phyloP scores from a whole-genome alignment of 2,329 filamentous ascomycete genomes.

The Nannizziopsis barbatae region DNA sequence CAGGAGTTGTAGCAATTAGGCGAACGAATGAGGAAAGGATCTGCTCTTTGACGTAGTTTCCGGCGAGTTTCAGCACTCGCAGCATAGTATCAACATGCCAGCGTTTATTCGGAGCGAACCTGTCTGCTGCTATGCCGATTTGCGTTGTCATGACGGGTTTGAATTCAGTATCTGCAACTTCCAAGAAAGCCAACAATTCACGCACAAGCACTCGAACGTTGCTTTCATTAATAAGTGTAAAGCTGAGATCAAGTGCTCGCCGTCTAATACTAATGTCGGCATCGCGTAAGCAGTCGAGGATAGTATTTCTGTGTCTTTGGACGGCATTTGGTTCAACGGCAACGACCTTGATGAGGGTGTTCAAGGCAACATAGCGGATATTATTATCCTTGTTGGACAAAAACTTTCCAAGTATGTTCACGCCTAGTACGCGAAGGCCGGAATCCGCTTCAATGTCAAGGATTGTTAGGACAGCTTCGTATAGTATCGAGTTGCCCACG shows the following conservation, averaged over 20 bases:
- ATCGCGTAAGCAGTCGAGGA: slow-evolving; percentile 87
- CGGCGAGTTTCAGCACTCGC: slow-evolving; percentile 80
- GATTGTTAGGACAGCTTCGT: slow-evolving; percentile 93
- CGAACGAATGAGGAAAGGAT: slow-evolving; percentile 95
- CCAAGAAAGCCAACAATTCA: slow-evolving; percentile 86
- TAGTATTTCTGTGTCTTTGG: slow-evolving; percentile 92
- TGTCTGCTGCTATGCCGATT: slow-evolving; percentile 91
- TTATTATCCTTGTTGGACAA: slow-evolving; percentile 98
- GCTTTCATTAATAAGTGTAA: slow-evolving; percentile 92
- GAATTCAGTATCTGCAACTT: slow-evolving; percentile 96
- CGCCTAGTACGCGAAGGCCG: slow-evolving; percentile 80
- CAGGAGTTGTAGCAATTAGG: slow-evolving; percentile 84
- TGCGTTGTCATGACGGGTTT: slow-evolving; percentile 98
- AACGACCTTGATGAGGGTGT: slow-evolving; percentile 29
- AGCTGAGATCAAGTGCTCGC: slow-evolving; percentile 91
- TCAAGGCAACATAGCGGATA: slow-evolving; percentile 93
- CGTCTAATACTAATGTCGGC: slow-evolving; percentile 96
- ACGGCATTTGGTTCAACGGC: neutral
- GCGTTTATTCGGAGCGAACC: slow-evolving; percentile 90
- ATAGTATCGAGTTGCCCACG: slow-evolving; percentile 94
- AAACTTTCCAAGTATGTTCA: slow-evolving; percentile 98
- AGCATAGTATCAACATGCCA: slow-evolving; percentile 99
- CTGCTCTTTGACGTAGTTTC: slow-evolving; percentile 95
- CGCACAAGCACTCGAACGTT: slow-evolving; percentile 90
- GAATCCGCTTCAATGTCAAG: slow-evolving; percentile 97